Percentiles rank a stretch among this genome's conserved stretches.
Conservation (phyloP, 345 rosid genomes). For the Salix purpurea region DNA sequence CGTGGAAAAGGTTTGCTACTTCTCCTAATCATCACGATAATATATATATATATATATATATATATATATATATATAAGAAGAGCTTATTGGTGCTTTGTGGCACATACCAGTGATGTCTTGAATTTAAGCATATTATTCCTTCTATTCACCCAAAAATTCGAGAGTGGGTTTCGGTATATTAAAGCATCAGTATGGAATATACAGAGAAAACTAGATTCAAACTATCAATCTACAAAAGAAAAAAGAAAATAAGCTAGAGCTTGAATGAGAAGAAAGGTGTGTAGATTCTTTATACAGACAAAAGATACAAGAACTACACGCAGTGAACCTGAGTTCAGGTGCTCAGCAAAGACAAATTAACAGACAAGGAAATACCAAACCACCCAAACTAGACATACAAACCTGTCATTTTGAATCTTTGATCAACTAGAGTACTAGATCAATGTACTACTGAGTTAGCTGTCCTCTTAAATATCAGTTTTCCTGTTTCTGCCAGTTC, state of each 20-base stretch:
- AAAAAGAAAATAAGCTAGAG: not conserved
- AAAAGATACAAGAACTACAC: not conserved
- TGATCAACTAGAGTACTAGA: not conserved
- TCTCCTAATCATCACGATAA: not conserved
- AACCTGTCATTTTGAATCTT: not conserved
- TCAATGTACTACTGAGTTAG: not conserved
- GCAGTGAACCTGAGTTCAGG: not conserved
- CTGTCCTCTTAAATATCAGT: not conserved
- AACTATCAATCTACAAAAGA: not conserved
- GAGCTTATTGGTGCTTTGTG: not conserved
- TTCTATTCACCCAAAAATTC: not conserved
- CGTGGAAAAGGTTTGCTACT: conserved; percentile 50
- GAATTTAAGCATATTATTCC: not conserved
- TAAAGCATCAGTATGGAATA: not conserved
- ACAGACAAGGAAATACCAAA: not conserved
- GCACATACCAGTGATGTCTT: not conserved
- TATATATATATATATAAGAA: not conserved
- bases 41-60: not conserved
- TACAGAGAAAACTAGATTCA: not conserved
- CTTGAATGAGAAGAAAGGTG: not conserved
- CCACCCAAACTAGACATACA: not conserved
- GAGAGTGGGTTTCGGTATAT: not conserved
- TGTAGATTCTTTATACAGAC: not conserved
- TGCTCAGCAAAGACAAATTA: not conserved
- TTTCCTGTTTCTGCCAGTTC: not conserved